These are phyloP conservation scores for Hibiscus mutabilis DNA, from an alignment of 345 rosid species.

Conservation along the genomic window DNA sequence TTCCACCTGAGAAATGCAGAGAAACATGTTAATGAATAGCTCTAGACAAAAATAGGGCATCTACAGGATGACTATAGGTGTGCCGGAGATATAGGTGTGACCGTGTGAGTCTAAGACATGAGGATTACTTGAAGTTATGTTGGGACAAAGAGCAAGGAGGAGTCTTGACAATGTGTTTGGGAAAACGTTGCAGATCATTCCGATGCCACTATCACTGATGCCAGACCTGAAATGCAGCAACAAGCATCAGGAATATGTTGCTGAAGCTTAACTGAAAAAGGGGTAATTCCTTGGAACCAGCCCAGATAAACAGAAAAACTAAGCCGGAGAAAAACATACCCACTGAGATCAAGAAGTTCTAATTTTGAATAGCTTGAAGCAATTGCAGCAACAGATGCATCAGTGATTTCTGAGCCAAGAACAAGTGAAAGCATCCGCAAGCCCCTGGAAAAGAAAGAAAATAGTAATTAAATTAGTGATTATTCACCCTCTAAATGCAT, in stretches of 20 bases:
- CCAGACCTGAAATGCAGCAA: conserved; percentile 59
- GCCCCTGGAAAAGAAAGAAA: conserved; percentile 41
- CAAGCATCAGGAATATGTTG: conserved; percentile 8
- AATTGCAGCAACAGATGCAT: conserved; percentile 92
- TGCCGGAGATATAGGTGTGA: neutral
- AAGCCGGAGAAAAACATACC: conserved; percentile 53
- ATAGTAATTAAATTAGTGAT: conserved; percentile 4
- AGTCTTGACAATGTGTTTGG: conserved; percentile 73
- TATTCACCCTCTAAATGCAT: neutral
- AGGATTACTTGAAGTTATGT: conserved; percentile 87
- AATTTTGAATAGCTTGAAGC: conserved; percentile 64
- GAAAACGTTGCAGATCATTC: conserved; percentile 92
- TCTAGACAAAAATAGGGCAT: neutral
- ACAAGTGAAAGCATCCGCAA: conserved; percentile 90
- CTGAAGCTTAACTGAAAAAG: neutral
- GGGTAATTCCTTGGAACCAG: neutral
- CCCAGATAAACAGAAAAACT: neutral
- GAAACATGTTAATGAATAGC: neutral
- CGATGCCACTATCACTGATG: conserved; percentile 89
- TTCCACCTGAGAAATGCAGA: conserved; percentile 58
- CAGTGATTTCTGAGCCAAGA: conserved; percentile 85
- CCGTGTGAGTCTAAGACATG: conserved; percentile 18
- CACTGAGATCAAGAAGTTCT: conserved; percentile 94
- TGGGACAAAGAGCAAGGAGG: conserved; percentile 91
- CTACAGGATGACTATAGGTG: neutral